phyloP scores from a whole-genome alignment of 2,329 filamentous ascomycete species.

The Apiospora hydei region DNA sequence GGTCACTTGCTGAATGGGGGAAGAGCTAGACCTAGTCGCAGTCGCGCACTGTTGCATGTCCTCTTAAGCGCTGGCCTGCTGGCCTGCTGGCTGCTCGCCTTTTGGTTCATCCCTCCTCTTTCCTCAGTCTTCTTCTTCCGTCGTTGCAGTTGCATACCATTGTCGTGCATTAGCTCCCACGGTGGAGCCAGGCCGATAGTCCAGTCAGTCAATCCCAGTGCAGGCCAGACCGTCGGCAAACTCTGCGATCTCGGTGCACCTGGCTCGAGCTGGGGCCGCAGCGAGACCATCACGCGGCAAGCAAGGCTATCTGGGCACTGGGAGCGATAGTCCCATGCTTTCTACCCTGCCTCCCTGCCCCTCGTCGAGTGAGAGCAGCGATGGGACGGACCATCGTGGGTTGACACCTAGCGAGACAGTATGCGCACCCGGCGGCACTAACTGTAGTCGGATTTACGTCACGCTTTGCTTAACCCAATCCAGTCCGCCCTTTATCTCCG shows the following conservation, averaged over 20 bases:
- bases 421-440: neutral
- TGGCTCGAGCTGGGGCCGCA: neutral
- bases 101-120: neutral
- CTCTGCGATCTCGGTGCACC: constrained; percentile 20
- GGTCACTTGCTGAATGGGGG: constrained; percentile 6
- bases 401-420: constrained; percentile 8
- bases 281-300: constrained; percentile 15
- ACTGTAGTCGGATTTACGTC: constrained; percentile 21
- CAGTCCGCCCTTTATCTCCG: constrained; percentile 3
- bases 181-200: neutral
- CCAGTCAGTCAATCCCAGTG: neutral
- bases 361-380: neutral
- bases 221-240: constrained; percentile 16
- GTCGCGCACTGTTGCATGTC: neutral
- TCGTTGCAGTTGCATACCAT: neutral
- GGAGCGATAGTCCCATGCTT: neutral
- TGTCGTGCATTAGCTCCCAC: constrained; percentile 20
- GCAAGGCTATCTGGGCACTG: constrained; percentile 6
- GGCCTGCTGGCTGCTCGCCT: neutral
- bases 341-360: no score
- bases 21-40: neutral
- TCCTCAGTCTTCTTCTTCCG: neutral
- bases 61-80: neutral
- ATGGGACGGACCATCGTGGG: constrained; percentile 10
- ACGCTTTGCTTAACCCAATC: constrained; percentile 13